Conservation (phyloP, 192 early-diverging fungal species). For the Rhizophagus clarus region DNA sequence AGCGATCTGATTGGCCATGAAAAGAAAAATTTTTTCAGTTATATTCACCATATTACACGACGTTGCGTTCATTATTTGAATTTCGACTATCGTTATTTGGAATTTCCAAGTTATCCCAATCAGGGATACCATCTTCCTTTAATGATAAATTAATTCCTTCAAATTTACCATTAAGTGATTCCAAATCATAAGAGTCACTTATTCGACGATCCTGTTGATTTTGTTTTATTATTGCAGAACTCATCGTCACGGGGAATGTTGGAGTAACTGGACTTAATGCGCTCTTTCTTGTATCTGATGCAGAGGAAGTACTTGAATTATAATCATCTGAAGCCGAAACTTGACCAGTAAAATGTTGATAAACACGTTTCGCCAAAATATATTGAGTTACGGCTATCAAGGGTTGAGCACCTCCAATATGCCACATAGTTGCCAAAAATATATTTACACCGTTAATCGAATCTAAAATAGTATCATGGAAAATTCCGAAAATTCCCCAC, state of each 20-base stretch:
- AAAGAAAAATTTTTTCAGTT: no score
- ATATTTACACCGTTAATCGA: not conserved
- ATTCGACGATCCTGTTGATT: not conserved
- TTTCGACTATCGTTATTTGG: no score
- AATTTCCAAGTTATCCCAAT: no score
- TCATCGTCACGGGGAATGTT: not conserved
- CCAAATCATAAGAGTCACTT: not conserved
- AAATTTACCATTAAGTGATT: not conserved
- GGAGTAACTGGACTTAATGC: not conserved
- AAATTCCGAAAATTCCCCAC: conserved; percentile 21
- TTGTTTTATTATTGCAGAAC: not conserved
- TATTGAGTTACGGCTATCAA: conserved; percentile 28
- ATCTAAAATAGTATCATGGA: not conserved
- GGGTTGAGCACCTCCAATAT: conserved; percentile 18
- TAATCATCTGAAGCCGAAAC: not conserved
- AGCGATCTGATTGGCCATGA: no score
- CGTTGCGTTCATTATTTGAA: no score
- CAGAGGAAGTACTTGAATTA: not conserved
- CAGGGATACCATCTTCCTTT: no score
- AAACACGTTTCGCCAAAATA: conserved; percentile 18
- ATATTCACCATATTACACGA: no score
- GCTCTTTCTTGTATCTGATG: not conserved
- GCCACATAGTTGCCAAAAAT: conserved; percentile 20
- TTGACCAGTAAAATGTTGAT: conserved; percentile 17
- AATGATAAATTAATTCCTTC: no score